phyloP scores from a whole-genome alignment of 345 rosid genomes.

The Citrus cavaleriei region DNA sequence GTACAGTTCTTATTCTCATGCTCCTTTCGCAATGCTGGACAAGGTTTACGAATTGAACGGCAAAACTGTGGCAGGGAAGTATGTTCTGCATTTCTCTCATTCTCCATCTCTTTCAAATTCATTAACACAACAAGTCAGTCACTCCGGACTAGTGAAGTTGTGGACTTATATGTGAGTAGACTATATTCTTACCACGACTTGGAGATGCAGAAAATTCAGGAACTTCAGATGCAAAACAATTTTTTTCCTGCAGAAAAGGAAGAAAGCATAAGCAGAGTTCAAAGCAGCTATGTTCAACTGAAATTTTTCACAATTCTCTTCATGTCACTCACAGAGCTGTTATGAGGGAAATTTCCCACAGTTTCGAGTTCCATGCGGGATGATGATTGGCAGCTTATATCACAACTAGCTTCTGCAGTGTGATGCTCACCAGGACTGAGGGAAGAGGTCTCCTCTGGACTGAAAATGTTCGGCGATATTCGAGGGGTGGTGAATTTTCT shows the following conservation, averaged over 20 bases:
- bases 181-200: conserved; percentile 31
- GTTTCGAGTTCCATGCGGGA: conserved; percentile 18
- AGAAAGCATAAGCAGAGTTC: conserved; percentile 4
- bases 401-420: conserved; percentile 27
- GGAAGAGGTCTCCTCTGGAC: conserved; percentile 33
- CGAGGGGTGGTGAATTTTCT: conserved; percentile 71
- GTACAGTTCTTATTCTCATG: conserved; percentile 20
- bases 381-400: conserved; percentile 19
- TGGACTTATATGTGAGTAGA: background rate
- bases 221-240: conserved; percentile 21
- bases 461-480: conserved; percentile 40
- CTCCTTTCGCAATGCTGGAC: conserved; percentile 26
- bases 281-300: conserved; percentile 7
- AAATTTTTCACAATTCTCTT: conserved; percentile 2
- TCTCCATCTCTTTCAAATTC: conserved; percentile 17
- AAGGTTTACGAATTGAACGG: conserved; percentile 25
- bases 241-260: conserved; percentile 41
- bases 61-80: conserved; percentile 21
- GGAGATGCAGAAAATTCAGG: conserved; percentile 22
- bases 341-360: conserved; percentile 13
- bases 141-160: background rate
- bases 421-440: conserved; percentile 25
- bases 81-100: conserved; percentile 17
- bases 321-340: conserved; percentile 38
- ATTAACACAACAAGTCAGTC: conserved; percentile 4